These are phyloP conservation scores for Clonostachys sp. DNA, from an alignment of 2,329 filamentous ascomycete species.

Conservation along the genomic window DNA sequence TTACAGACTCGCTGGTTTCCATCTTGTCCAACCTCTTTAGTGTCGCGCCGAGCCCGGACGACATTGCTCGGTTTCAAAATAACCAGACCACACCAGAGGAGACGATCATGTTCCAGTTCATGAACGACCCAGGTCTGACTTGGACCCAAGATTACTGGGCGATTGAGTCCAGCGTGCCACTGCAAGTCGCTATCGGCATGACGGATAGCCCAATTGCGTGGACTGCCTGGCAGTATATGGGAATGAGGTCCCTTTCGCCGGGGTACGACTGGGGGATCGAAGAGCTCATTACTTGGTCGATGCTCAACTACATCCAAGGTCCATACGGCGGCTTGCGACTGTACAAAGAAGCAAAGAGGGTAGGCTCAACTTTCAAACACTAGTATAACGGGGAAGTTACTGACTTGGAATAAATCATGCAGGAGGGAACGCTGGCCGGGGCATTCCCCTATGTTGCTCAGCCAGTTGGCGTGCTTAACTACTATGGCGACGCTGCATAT, in stretches of 20 bases:
- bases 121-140: neutral
- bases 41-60: neutral
- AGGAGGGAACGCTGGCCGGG: neutral
- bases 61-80: neutral
- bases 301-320: slow-evolving; percentile 2
- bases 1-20: neutral
- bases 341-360: slow-evolving; percentile 3
- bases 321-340: slow-evolving; percentile 2
- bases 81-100: slow-evolving; percentile 2
- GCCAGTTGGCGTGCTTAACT: neutral
- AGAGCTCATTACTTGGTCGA: slow-evolving; percentile 1
- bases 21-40: neutral
- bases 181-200: slow-evolving; percentile 1
- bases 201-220: slow-evolving; percentile 2
- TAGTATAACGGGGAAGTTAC: no score
- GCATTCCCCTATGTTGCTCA: neutral
- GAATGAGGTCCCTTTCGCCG: slow-evolving; percentile 1
- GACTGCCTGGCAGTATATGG: slow-evolving; percentile 1
- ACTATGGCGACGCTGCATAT: neutral
- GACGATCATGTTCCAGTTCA: neutral
- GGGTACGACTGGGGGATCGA: slow-evolving; percentile 1
- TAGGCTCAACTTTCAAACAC: neutral
- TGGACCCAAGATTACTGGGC: neutral
- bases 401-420: no score
- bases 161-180: slow-evolving; percentile 1